Conservation (phyloP, 2,329 filamentous ascomycete genomes). For the Colletotrichum cordylinicola region DNA sequence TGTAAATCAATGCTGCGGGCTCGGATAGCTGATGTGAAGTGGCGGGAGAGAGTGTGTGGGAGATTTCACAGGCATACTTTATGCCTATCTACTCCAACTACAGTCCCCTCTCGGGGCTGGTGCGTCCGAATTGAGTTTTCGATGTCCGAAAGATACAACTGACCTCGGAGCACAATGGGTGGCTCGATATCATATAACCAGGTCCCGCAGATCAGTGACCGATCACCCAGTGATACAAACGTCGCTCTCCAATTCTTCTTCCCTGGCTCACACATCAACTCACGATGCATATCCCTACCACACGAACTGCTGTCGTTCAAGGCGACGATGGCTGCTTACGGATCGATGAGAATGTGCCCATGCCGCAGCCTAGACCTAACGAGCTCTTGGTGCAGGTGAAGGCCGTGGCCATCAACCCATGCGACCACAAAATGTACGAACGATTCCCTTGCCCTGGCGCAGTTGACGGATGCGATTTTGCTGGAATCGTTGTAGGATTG, state of each 20-base stretch:
- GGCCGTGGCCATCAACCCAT: conserved; percentile 33
- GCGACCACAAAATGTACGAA: conserved; percentile 33
- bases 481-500: conserved; percentile 30
- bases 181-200: not conserved
- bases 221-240: accelerated
- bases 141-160: not conserved
- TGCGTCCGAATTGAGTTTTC: not conserved
- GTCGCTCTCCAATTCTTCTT: accelerated
- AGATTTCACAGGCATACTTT: not conserved
- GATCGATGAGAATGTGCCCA: not conserved
- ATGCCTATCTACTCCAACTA: not conserved
- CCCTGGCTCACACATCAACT: not conserved
- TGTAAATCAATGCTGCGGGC: not conserved
- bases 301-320: not conserved
- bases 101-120: not conserved
- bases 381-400: conserved; percentile 4
- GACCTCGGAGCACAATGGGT: not conserved
- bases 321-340: not conserved
- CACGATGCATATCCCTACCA: not conserved
- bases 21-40: not conserved
- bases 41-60: not conserved
- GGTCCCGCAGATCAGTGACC: not conserved
- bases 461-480: conserved; percentile 33
- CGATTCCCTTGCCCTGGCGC: conserved; percentile 25
- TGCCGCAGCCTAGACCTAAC: not conserved